Base-by-base conservation (phyloP, 129 eudicot genomes). In the Artemisia argyi region DNA sequence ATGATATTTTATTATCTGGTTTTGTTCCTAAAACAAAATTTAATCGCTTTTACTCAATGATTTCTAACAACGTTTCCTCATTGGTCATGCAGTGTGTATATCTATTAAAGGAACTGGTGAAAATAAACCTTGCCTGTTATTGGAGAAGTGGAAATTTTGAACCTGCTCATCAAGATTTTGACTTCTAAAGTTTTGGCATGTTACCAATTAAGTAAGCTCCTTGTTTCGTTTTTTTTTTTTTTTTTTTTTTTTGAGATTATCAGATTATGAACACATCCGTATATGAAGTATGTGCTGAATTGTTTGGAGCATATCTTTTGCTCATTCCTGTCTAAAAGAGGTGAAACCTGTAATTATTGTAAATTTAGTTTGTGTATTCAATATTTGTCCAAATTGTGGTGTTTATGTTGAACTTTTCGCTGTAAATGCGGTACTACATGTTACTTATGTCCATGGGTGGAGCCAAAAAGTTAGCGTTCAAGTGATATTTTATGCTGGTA, bases 21-120 rank as follows among this genome's bases (percentile, higher is more conserved):
- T 60, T 20, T 56, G 22, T 18, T 59, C 32, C 22, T 26, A 22
- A 24, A 9, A 7, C 30, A 15, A 2, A 4, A 11, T 59, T 22
- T 59, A 18, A 24, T 2, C 24, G 42, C 65, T 11, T 12, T 5
- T 12, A 24, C 30, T 26, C 57, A 19, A 52, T 1, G 8, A 10
- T 3, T 24, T 2, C 28, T 13, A 55, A 51, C 13, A 47, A 7
- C 5, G 17, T 61, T 68, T 53, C 44, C 20, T 12, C 18, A 3
- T 64, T 64, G 73, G 52, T 39, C 32, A 64, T 72, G 77, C 82
- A 78, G 82, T 71, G 24, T 63, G 62, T 65, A 47, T 78, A 73
- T 58, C 71, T 54, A 15, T 70, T 4, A 9, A 24, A 75, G 32
- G 60, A 47, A 44, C 30, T 28, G 72, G 61, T 26, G 56, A 57